Evolutionary conservation across 257 asterid genomes (phyloP), one percentile per base, ranked within the genome.

Genomic region (Lavandula angustifolia): DNA sequence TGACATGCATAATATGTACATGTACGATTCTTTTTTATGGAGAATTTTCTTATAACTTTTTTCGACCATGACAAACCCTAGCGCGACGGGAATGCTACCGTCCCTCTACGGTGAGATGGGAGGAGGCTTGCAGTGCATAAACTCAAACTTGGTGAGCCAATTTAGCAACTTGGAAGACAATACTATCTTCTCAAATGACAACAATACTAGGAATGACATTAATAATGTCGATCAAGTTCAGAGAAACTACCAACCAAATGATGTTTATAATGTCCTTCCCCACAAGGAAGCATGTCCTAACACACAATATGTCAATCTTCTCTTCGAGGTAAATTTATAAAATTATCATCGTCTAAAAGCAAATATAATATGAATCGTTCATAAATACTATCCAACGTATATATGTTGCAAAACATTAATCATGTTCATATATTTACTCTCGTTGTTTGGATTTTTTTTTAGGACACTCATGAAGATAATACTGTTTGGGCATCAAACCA

Each of bases 391-490:
- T 34, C 7, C 38, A 1, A 22, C 1, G 27, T 34, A 34, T 4
- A 7, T 44, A 44, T 44, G 22, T 44, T 4, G 14, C 13, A 43
- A 43, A 42, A 42, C 31, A 17, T 16, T 49, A 10, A 52, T 52
- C 37, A 31, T 52, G 27, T 52, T 17, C 10, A 51, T 52, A 52
- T 22, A 52, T 6, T 14, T 22, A 22, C 27, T 2, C 27, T 22
- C 27, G 27, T 22, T 22, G 27, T 22, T 22, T 22, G 27, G 27
- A 22, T 22, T 7, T 5, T 1, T 64, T 22, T 38, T 54, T 18
- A 79, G 84, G 75, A 40, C 41, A 29, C 14, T 51, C 16, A 47
- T 11, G 84, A 16, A 37, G 76, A 75, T 32, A 18, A 47, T 22
- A 14, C 18, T 8, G 0, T 11, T 6, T 35, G 60, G 61, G 5